Base-by-base conservation (phyloP, 2,329 filamentous ascomycete species). In the Penicillium sumatraense region DNA sequence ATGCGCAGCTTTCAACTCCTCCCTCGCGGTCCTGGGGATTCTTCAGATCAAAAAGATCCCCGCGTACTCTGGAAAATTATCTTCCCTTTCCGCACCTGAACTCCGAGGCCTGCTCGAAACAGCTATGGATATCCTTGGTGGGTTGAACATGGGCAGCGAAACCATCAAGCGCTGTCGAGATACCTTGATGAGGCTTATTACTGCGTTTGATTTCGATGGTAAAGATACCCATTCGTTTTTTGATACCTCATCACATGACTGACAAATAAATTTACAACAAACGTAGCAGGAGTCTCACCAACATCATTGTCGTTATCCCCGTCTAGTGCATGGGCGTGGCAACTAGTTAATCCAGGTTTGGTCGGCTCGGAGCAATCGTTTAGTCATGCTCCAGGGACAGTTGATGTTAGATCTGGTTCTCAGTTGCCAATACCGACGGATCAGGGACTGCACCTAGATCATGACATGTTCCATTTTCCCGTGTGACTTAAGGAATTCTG, bases 351-450 rank as follows among this genome's bases (percentile, higher is more conserved):
- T 36, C 51, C 55, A 6, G 47, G 36, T 7, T 54, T 51, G 7
- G 50, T 57, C n/a, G 47, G 35, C 29, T 54, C 55, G 5, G 51
- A 54, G 41, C 46, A 45, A 10, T 57, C 55, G 23, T 13, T 57
- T 20, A 48, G 51, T 49, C 29, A 54, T 11, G 51, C 55, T 2
- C n/a, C 47, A 8, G 55, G 46, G 27, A 24, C 14, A 23, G 11
- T 11, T 29, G 27, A 11, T 11, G 27, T 29, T 29, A 11, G 6
- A 11, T 6, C 27, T 11, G 11, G 27, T 11, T 29, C 27, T 29
- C 27, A 29, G 11, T 29, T 29, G 11, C 27, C 27, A 29, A 29
- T 11, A 29, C 11, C 27, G 11, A 29, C 27, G 11, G 11, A 29
- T 29, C 7, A 29, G 6, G 27, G 11, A 11, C 27, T 7, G 27